phyloP scores from a whole-genome alignment of 441 rosid species.

The Euphorbia corollata region DNA sequence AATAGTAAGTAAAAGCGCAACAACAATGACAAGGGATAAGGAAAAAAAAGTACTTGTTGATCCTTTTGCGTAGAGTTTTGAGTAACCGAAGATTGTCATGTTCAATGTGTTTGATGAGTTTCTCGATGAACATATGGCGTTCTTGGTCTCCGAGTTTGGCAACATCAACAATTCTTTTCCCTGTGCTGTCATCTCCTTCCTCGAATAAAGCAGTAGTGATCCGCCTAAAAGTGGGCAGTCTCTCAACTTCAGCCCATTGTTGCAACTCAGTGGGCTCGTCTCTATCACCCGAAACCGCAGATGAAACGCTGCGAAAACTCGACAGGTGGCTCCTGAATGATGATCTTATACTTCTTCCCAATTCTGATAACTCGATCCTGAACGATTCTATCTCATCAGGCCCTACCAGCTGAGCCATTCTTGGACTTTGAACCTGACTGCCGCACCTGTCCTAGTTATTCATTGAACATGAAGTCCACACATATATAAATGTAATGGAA shows the following conservation, averaged over 20 bases:
- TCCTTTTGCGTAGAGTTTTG: slow-evolving; percentile 44
- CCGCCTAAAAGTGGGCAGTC: slow-evolving; percentile 34
- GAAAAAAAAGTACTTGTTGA: slow-evolving; percentile 37
- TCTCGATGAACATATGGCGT: slow-evolving; percentile 45
- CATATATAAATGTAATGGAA: neutral
- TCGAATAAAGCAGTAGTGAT: slow-evolving; percentile 34
- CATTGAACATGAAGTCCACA: no score
- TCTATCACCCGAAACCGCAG: slow-evolving; percentile 14
- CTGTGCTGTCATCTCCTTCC: slow-evolving; percentile 13
- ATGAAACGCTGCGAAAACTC: slow-evolving; percentile 25
- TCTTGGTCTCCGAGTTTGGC: slow-evolving; percentile 44
- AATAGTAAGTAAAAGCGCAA: no score
- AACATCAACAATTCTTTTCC: slow-evolving; percentile 36
- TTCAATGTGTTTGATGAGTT: slow-evolving; percentile 51
- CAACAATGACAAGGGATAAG: neutral
- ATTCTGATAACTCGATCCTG: slow-evolving; percentile 29
- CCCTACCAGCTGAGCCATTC: slow-evolving; percentile 25
- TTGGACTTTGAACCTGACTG: neutral
- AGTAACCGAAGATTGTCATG: slow-evolving; percentile 44
- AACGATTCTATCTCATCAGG: slow-evolving; percentile 29
- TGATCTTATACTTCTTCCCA: slow-evolving; percentile 33
- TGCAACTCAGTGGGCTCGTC: slow-evolving; percentile 21
- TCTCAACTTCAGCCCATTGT: slow-evolving; percentile 34
- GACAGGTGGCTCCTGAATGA: slow-evolving; percentile 26
- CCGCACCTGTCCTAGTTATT: neutral